Evolutionary conservation across 495 filamentous ascomycete genomes (phyloP).

Genomic region (Xylaria bambusicola): DNA sequence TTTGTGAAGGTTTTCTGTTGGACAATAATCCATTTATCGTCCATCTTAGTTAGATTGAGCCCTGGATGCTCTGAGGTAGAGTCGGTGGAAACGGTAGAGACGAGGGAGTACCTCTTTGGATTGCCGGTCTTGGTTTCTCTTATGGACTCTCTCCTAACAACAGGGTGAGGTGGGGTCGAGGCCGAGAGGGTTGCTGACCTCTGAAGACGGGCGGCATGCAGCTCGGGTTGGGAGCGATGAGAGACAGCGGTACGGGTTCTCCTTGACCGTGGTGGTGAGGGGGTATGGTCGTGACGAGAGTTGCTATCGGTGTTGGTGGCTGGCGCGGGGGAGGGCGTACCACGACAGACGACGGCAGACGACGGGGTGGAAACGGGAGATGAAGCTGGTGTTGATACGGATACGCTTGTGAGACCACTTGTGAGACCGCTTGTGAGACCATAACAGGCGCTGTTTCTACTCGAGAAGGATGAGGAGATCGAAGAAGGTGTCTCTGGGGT

Average conservation of each 20-base stretch:
- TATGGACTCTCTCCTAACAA: constrained; percentile 9
- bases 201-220: constrained; percentile 36
- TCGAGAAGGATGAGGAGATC: neutral
- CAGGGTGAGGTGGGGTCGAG: no score
- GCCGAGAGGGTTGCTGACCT: constrained; percentile 24
- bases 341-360: neutral
- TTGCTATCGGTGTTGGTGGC: neutral
- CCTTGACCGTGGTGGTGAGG: constrained; percentile 20
- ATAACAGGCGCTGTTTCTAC: constrained; percentile 21
- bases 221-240: constrained; percentile 20
- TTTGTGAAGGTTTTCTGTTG: constrained; percentile 99
- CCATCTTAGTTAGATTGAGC: constrained; percentile 52
- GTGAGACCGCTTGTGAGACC: constrained; percentile 16
- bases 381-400: constrained; percentile 14
- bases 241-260: constrained; percentile 19
- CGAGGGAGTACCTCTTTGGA: constrained; percentile 32
- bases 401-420: constrained; percentile 16
- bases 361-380: constrained; percentile 8
- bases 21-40: constrained; percentile 93
- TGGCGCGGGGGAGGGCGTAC: constrained; percentile 8
- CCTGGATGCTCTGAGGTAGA: constrained; percentile 39
- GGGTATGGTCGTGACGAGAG: constrained; percentile 5
- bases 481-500: neutral
- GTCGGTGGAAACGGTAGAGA: constrained; percentile 26
- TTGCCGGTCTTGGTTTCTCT: constrained; percentile 32